Evolutionary conservation across 768 basidiomycete genomes (phyloP).

Genomic region (Rubroboletus satanas): DNA sequence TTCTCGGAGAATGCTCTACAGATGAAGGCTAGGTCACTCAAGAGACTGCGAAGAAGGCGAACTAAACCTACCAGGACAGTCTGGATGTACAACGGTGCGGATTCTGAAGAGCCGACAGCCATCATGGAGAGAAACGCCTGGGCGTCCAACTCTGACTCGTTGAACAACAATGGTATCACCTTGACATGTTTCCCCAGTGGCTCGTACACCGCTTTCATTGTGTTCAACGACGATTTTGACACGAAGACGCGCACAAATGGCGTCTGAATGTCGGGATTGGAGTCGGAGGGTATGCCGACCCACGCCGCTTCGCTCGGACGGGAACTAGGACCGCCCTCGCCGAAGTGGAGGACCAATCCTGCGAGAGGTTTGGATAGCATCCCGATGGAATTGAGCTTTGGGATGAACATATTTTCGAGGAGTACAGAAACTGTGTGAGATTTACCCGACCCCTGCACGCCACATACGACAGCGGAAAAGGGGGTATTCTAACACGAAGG

Average conservation of each 20-base stretch:
- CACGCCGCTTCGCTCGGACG: conserved; percentile 64
- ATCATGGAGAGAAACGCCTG: conserved; percentile 67
- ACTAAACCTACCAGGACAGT: conserved; percentile 47
- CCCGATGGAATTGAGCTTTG: conserved; percentile 46
- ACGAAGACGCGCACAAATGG: conserved; percentile 46
- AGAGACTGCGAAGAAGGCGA: not conserved
- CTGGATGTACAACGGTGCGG: conserved; percentile 63
- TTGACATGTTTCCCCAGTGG: conserved; percentile 42
- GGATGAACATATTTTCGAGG: conserved; percentile 62
- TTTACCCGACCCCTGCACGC: conserved; percentile 72
- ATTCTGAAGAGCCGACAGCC: conserved; percentile 55
- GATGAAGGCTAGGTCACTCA: not conserved
- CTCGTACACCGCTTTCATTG: conserved; percentile 49
- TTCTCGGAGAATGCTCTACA: conserved; percentile 52
- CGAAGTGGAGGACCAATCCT: conserved; percentile 62
- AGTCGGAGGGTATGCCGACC: conserved; percentile 35
- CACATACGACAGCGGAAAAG: conserved; percentile 65
- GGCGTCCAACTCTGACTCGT: conserved; percentile 57
- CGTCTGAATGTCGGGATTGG: conserved; percentile 28
- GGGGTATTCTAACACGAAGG: conserved; percentile 51
- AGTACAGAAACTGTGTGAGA: conserved; percentile 65
- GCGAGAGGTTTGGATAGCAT: conserved; percentile 46
- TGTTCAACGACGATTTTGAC: conserved; percentile 52
- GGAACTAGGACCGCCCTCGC: conserved; percentile 53
- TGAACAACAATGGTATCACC: conserved; percentile 51